Base-by-base conservation (phyloP, 345 rosid genomes). In the Draba incana region DNA sequence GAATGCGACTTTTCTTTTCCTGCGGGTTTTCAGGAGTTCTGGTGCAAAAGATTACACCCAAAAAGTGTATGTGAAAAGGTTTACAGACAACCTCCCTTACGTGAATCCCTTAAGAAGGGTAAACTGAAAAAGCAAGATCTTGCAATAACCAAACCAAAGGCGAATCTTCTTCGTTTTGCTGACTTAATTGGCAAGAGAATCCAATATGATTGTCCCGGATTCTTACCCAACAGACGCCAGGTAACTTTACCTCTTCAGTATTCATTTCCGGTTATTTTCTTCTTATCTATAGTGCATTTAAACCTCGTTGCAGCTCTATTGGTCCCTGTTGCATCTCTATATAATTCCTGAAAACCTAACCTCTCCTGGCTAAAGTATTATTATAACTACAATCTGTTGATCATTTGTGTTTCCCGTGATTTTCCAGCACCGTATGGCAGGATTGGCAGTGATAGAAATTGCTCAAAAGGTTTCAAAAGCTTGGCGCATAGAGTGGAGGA, bases 1-100 rank as follows among this genome's bases (percentile, higher is more conserved):
- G 20, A 53, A 44, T 54, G 10, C 54, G 39, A 11, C 41, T 33
- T 43, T 68, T 62, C 39, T 42, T 64, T 64, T 66, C 38, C 15
- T 61, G 27, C 76, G 84, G 44, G 64, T 56, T 72, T 81, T 55
- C 85, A 93, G 99, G 96, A 90, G 78, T 90, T 86, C 75, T 93
- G 99, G 99, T 93, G 99, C 86, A 93, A 90, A 82, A 84, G 95
- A 79, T 71, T 81, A 82, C 99, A 93, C 66, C 99, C 99, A 12
- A 90, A 93, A 81, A 75, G 84, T 69, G 99, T 93, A 6, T 90
- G 99, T 41, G 99, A 90, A 75, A 90, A 90, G 82, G 98, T 93
- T 66, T 93, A 80, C 77, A 82, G 98, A 74, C 98, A 93, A 76
- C 94, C 97, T 80, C 84, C 92, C 27, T 53, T 93, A 70, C 90